phyloP scores from a whole-genome alignment of 768 basidiomycete genomes.

The Tulasnella sp. region DNA sequence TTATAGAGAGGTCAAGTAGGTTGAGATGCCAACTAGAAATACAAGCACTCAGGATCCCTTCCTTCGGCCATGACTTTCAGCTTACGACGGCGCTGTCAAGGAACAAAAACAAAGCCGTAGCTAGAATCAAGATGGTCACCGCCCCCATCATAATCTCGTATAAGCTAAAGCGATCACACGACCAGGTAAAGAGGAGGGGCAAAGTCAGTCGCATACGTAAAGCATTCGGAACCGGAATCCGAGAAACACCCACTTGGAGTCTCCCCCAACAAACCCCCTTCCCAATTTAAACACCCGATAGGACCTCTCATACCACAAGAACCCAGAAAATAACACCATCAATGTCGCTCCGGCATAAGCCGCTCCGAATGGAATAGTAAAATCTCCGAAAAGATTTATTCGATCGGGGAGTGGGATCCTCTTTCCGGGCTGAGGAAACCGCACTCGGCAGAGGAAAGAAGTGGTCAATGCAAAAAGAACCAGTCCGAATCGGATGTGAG shows the following conservation, averaged over 20 bases:
- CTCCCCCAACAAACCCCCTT: not conserved
- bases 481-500: slow-evolving; percentile 5
- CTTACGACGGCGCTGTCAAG: not conserved
- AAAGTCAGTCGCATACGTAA: not conserved
- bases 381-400: not conserved
- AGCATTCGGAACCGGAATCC: too few species aligned
- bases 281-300: not conserved
- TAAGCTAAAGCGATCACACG: not conserved
- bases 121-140: not conserved
- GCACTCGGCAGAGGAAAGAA: not conserved
- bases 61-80: not conserved
- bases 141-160: not conserved
- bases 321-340: not conserved
- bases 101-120: not conserved
- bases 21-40: not conserved
- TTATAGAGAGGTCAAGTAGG: not conserved
- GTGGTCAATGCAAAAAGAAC: slow-evolving; percentile 1
- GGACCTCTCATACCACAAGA: not conserved
- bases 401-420: not conserved
- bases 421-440: not conserved
- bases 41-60: not conserved
- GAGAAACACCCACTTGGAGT: not conserved
- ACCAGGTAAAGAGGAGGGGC: not conserved
- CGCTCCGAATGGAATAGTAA: not conserved
- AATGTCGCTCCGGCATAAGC: not conserved